These are phyloP conservation scores for Nemania diffusa DNA, from an alignment of 2,329 filamentous ascomycete species.

Conservation along the genomic window DNA sequence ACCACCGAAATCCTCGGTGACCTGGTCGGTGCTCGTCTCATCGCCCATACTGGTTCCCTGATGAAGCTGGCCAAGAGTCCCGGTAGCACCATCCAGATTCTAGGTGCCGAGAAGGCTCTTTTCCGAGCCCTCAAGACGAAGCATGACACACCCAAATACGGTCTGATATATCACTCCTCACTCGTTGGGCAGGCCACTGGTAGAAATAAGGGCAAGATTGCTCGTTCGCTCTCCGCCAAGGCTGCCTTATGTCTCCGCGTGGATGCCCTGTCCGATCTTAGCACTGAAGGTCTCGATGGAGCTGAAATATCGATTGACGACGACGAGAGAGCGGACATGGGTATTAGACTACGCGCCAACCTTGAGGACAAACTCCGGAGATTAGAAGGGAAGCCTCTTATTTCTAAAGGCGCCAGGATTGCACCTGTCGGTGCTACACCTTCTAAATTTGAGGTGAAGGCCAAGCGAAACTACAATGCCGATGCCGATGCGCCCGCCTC, in stretches of 20 bases:
- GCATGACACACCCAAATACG: slow-evolving; percentile 98
- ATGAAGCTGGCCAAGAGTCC: slow-evolving; percentile 95
- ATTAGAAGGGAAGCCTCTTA: slow-evolving; percentile 90
- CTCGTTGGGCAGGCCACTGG: slow-evolving; percentile 96
- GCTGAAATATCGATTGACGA: slow-evolving; percentile 75
- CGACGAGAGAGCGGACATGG: slow-evolving; percentile 86
- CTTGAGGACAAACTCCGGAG: slow-evolving; percentile 80
- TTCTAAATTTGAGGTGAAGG: slow-evolving; percentile 90
- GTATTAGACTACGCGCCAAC: slow-evolving; percentile 75
- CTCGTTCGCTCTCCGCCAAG: slow-evolving; percentile 94
- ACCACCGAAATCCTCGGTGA: slow-evolving; percentile 92
- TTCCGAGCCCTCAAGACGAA: slow-evolving; percentile 99
- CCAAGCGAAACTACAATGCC: slow-evolving; percentile 91
- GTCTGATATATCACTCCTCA: slow-evolving; percentile 91
- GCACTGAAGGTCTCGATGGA: slow-evolving; percentile 67
- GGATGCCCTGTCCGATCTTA: slow-evolving; percentile 85
- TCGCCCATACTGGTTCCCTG: slow-evolving; percentile 92
- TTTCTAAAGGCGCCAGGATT: slow-evolving; percentile 78
- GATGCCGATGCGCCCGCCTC: slow-evolving; percentile 85
- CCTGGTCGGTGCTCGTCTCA: slow-evolving; percentile 91
- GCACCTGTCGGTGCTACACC: slow-evolving; percentile 76
- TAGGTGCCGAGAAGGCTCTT: slow-evolving; percentile 97
- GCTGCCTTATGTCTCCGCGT: slow-evolving; percentile 92
- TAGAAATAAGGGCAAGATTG: slow-evolving; percentile 99
- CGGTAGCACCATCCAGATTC: slow-evolving; percentile 95